phyloP scores from a whole-genome alignment of 2,329 filamentous ascomycete genomes.

The Fusarium buxicola region DNA sequence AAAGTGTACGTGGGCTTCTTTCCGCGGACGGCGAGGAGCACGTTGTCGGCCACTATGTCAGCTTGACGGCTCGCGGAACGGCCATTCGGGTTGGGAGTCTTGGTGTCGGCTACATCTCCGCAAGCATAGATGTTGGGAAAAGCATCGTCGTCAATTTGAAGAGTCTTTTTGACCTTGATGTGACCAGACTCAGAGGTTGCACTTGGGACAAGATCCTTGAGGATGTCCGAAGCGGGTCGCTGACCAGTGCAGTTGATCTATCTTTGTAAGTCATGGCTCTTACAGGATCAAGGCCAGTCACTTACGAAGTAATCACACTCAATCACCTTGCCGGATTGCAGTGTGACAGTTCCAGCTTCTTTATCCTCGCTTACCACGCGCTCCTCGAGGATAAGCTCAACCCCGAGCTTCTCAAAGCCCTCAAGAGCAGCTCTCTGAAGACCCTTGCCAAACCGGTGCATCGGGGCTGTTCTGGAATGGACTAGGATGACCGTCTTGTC shows the following conservation, averaged over 20 bases:
- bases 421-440: conserved; percentile 55
- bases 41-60: conserved; percentile 64
- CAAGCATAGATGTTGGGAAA: conserved; percentile 68
- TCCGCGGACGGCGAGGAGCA: conserved; percentile 60
- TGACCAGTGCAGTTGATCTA: conserved; percentile 72
- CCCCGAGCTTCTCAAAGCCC: conserved; percentile 58
- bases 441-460: conserved; percentile 63
- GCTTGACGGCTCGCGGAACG: conserved; percentile 67
- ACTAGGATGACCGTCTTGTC: conserved; percentile 68
- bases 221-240: conserved; percentile 63
- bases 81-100: conserved; percentile 62
- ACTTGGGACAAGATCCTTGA: conserved; percentile 56
- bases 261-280: background rate
- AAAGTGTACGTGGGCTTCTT: conserved; percentile 55
- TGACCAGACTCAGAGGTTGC: conserved; percentile 60
- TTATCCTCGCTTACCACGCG: conserved; percentile 55
- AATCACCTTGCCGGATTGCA: conserved; percentile 58
- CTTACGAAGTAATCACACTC: conserved; percentile 64
- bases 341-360: conserved; percentile 53
- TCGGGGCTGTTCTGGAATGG: conserved; percentile 65
- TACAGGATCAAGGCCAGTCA: background rate
- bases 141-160: conserved; percentile 64
- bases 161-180: conserved; percentile 65
- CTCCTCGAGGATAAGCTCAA: conserved; percentile 64
- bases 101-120: conserved; percentile 71